phyloP scores from a whole-genome alignment of 495 filamentous ascomycete genomes.

The Penicillium soppii region DNA sequence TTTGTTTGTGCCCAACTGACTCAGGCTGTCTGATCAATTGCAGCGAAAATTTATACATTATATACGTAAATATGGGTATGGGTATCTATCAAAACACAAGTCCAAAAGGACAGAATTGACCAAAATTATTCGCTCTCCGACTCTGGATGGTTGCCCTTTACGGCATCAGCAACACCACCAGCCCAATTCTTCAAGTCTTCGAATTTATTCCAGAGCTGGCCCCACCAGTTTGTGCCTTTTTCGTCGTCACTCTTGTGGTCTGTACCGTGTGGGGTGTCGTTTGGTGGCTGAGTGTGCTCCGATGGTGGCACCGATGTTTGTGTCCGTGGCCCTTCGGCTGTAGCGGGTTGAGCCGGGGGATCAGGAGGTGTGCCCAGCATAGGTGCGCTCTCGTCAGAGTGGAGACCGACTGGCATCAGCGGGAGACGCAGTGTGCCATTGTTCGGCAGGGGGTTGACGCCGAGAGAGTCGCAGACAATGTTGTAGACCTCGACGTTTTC shows the following conservation, averaged over 20 bases:
- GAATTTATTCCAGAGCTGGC: constrained; percentile 32
- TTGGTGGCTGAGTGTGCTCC: constrained; percentile 15
- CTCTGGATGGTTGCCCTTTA: constrained; percentile 34
- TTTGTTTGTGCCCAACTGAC: too few relatives aligned
- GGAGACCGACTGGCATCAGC: constrained; percentile 65
- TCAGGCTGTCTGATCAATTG: too few relatives aligned
- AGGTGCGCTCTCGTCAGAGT: constrained; percentile 50
- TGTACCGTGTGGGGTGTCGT: constrained; percentile 16
- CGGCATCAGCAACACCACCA: constrained; percentile 29
- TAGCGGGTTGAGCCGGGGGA: constrained; percentile 23
- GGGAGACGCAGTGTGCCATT: constrained; percentile 88
- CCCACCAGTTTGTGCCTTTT: constrained; percentile 34
- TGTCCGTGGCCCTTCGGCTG: constrained; percentile 1
- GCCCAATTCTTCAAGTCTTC: constrained; percentile 41
- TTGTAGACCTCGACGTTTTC: constrained; percentile 97
- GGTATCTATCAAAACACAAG: constrained; percentile 2
- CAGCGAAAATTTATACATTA: not conserved
- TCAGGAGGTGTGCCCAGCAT: constrained; percentile 40
- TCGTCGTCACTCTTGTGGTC: constrained; percentile 25
- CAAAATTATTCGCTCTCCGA: not conserved
- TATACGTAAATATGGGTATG: not conserved
- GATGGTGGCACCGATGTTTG: constrained; percentile 3
- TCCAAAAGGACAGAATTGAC: not conserved
- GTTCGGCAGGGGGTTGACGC: constrained; percentile 65
- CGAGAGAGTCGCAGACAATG: constrained; percentile 82